Percentiles rank a stretch among this genome's conserved stretches.
phyloP scores from a whole-genome alignment of 179 eudicot genomes.

The Sideroxylon spinosum region DNA sequence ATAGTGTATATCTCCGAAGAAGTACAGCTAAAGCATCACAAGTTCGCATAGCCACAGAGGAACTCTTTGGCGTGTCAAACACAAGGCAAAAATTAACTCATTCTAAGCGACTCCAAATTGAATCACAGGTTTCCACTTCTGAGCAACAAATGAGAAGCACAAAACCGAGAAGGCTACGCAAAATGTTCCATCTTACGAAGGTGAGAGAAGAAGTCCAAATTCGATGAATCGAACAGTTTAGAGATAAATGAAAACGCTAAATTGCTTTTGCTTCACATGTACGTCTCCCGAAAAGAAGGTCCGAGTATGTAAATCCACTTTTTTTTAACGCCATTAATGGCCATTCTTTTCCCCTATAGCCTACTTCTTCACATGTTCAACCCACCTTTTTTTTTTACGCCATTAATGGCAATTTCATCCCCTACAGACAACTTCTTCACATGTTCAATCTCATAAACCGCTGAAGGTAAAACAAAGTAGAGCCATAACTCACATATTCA shows the following conservation, averaged over 20 bases:
- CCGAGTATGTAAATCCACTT: constrained; percentile 4
- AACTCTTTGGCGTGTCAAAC: neutral
- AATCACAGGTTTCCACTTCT: too few relatives aligned
- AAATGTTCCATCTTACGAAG: constrained; percentile 24
- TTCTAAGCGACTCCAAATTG: neutral
- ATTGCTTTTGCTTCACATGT: constrained; percentile 50
- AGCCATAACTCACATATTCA: too few relatives aligned
- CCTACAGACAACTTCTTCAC: neutral
- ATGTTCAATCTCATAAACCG: constrained; percentile 8
- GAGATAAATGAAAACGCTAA: constrained; percentile 16
- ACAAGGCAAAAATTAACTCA: neutral
- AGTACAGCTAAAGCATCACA: neutral
- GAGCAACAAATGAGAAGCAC: constrained; percentile 7
- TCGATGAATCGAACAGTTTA: constrained; percentile 14
- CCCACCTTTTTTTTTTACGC: too few relatives aligned
- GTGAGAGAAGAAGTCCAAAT: constrained; percentile 18
- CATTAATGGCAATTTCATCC: too few relatives aligned
- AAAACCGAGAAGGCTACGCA: constrained; percentile 16
- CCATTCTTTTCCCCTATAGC: neutral
- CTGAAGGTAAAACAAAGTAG: neutral
- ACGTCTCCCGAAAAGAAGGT: constrained; percentile 31
- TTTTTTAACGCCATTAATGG: neutral
- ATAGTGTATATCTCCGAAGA: constrained; percentile 5
- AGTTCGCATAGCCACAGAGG: neutral
- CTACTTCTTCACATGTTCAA: neutral